phyloP scores from a whole-genome alignment of 1,284 basidiomycete species.

The Pseudozyma hubeiensis region DNA sequence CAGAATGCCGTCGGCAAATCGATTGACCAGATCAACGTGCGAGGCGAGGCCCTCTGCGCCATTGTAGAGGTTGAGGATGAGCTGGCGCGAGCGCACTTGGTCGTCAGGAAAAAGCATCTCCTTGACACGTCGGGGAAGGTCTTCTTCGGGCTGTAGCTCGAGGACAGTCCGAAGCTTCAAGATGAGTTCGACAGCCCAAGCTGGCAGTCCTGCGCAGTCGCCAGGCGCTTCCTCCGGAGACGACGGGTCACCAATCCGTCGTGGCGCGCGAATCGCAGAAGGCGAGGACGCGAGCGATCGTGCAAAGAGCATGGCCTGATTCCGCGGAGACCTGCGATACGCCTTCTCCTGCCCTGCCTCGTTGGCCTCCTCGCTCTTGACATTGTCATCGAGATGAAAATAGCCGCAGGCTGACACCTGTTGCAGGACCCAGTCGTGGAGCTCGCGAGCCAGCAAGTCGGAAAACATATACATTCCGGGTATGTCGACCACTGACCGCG shows the following conservation, averaged over 20 bases:
- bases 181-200: slow-evolving; percentile 35
- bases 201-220: slow-evolving; percentile 28
- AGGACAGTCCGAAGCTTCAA: slow-evolving; percentile 13
- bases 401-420: slow-evolving; percentile 39
- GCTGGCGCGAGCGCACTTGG: slow-evolving; percentile 59
- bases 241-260: neutral
- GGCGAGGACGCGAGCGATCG: slow-evolving; percentile 6
- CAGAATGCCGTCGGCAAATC: slow-evolving; percentile 69
- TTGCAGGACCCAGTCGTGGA: slow-evolving; percentile 25
- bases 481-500: slow-evolving; percentile 15
- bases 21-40: slow-evolving; percentile 70
- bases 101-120: slow-evolving; percentile 23
- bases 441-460: slow-evolving; percentile 16
- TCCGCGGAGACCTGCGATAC: slow-evolving; percentile 14
- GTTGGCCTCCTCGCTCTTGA: neutral
- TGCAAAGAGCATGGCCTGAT: slow-evolving; percentile 53
- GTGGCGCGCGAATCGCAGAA: neutral
- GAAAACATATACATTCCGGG: slow-evolving; percentile 45
- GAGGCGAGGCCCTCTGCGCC: slow-evolving; percentile 70
- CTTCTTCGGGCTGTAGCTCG: neutral
- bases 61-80: slow-evolving; percentile 71
- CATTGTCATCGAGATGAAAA: slow-evolving; percentile 19
- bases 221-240: neutral
- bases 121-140: slow-evolving; percentile 4
- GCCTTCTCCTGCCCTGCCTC: neutral